Evolutionary conservation across 352 stramenopile genomes (phyloP).

Genomic region (Globisporangium viniferum): DNA sequence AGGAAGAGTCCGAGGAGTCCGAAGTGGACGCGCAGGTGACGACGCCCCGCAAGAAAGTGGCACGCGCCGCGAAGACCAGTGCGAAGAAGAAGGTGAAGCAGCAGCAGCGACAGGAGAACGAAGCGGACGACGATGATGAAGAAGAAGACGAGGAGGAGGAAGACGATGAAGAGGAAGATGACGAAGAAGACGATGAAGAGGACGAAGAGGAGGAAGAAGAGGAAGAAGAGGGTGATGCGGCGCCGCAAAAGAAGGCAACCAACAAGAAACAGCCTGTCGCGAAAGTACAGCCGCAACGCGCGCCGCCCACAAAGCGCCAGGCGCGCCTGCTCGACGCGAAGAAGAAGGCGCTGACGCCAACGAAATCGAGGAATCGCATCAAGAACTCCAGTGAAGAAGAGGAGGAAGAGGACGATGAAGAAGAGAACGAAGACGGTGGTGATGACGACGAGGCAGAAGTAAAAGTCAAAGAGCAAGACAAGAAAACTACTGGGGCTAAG

Average conservation of each 20-base stretch:
- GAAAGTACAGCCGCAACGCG: conserved; percentile 21
- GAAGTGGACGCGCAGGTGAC: conserved; percentile 18
- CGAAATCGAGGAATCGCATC: conserved; percentile 21
- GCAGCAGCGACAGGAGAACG: conserved; percentile 24
- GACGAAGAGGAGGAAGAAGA: conserved; percentile 22
- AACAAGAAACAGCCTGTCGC: conserved; percentile 22
- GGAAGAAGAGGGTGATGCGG: conserved; percentile 19
- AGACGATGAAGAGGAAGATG: conserved; percentile 18
- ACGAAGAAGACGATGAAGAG: conserved; percentile 16
- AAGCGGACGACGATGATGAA: conserved; percentile 34
- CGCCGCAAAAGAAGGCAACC: conserved; percentile 30
- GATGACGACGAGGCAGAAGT: conserved; percentile 5
- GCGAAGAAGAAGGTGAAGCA: conserved; percentile 27
- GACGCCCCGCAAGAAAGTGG: conserved; percentile 34
- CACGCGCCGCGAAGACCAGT: conserved; percentile 28
- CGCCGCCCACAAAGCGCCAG: conserved; percentile 22
- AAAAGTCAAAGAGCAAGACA: conserved; percentile 5
- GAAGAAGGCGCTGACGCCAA: conserved; percentile 9
- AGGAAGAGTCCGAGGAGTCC: conserved; percentile 22
- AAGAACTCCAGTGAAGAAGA: conserved; percentile 11
- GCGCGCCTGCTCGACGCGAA: conserved; percentile 17
- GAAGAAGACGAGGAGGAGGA: conserved; percentile 25
- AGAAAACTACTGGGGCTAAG: background rate
- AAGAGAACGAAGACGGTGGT: conserved; percentile 11
- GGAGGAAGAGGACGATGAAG: conserved; percentile 22